Evolutionary conservation across 2,329 filamentous ascomycete genomes (phyloP), one percentile per base, ranked within the genome.

Genomic region (Penicillium glabrum): DNA sequence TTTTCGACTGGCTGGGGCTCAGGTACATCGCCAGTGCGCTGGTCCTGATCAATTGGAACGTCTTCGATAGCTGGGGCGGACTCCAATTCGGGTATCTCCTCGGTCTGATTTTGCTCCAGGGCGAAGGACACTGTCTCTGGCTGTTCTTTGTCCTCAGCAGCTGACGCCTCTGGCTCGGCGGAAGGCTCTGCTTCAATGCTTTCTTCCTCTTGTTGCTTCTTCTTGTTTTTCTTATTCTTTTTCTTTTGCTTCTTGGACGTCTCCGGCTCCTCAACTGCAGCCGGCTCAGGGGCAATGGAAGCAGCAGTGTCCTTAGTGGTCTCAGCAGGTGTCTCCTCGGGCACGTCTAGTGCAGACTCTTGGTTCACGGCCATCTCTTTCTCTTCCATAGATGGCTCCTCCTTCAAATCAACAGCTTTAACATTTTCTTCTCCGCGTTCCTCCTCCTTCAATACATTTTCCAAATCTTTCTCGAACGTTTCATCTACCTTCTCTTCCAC

Each of bases 161-260:
- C 27, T 19, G 29, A 14, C 29, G 47, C 29, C 50, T 48, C 52
- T 29, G 23, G 31, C 19, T 43, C 41, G 46, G 46, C n/a, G n/a
- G 41, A 47, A 49, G 9, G 14, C 29, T 54, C 53, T 44, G 58
- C 53, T 21, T 61, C 56, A 2, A 37, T 8, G 7, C 11, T 23
- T 19, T 45, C 35, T 21, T 60, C 54, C 49, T 23, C 26, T 29
- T 62, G 54, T 37, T 64, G 57, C 26, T 63, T 56, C 23, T 57
- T 51, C 26, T 63, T 60, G 31, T 62, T 61, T 47, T 64, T 65
- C 44, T 67, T 66, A 26, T 66, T 60, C 33, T 65, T 61, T 45
- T 68, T 64, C 46, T 62, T 68, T 46, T 63, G 59, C 46, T 61
- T 66, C 55, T 59, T 59, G 21, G 56, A 61, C 3, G 51, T 39